phyloP scores from a whole-genome alignment of 768 basidiomycete genomes.

The Auriculariales sp. region DNA sequence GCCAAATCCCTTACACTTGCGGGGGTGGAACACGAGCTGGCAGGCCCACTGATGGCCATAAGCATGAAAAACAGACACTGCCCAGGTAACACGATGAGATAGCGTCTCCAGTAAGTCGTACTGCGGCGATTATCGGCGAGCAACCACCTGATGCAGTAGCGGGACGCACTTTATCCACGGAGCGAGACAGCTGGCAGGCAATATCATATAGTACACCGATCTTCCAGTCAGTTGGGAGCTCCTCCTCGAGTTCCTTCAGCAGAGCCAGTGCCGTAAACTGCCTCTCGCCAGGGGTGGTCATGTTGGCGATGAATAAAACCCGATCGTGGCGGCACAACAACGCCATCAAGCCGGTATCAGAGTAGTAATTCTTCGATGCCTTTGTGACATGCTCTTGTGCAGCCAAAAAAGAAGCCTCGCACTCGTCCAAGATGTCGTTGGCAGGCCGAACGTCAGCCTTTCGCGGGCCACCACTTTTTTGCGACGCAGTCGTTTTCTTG shows the following conservation, averaged over 20 bases:
- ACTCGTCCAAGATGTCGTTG: conserved; percentile 19
- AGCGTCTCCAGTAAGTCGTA: no score
- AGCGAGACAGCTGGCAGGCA: conserved; percentile 20
- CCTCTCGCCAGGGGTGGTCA: conserved; percentile 24
- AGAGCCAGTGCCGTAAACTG: conserved; percentile 25
- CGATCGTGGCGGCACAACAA: conserved; percentile 10
- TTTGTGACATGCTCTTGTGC: conserved; percentile 19
- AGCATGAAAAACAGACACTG: conserved; percentile 23
- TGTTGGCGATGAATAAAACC: conserved; percentile 22
- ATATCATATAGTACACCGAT: conserved; percentile 18
- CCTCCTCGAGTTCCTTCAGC: conserved; percentile 15
- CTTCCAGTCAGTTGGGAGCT: conserved; percentile 16
- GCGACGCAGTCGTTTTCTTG: background rate
- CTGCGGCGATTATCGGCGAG: background rate
- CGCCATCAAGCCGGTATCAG: conserved; percentile 10
- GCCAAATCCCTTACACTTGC: conserved; percentile 16
- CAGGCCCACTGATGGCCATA: conserved; percentile 25
- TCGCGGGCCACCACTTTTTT: background rate
- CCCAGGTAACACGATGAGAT: conserved; percentile 13
- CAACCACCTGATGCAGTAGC: conserved; percentile 3
- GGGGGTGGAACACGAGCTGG: conserved; percentile 21
- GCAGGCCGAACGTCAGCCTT: conserved; percentile 14
- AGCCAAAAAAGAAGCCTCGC: conserved; percentile 19
- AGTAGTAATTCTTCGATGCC: conserved; percentile 8
- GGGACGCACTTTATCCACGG: conserved; percentile 9